Conservation (phyloP, 2,329 filamentous ascomycete species). For the Tolypocladium sp. region DNA sequence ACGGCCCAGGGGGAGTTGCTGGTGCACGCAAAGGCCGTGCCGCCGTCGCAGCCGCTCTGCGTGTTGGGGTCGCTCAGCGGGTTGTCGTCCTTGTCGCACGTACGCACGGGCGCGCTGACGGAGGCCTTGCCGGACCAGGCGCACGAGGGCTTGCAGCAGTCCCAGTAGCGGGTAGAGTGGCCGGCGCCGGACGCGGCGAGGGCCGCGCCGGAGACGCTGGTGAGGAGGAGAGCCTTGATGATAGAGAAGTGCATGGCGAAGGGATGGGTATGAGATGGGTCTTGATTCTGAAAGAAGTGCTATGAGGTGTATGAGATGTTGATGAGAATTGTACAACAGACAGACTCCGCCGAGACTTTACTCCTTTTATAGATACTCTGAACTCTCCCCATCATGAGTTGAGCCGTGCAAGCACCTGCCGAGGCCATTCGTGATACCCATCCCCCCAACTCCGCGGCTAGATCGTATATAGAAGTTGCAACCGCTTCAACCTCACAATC, state of each 20-base stretch:
- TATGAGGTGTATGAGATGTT: not conserved
- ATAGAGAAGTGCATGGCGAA: not conserved
- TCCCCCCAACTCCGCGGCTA: not conserved
- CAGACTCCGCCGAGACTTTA: not conserved
- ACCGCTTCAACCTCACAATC: not conserved
- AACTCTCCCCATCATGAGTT: not conserved
- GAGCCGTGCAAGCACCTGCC: not conserved
- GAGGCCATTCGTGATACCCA: not conserved
- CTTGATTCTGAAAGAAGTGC: not conserved
- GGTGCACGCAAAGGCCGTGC: constrained; percentile 50
- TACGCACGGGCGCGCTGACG: constrained; percentile 38
- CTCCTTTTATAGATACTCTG: not conserved
- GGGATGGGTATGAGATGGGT: not conserved
- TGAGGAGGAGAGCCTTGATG: constrained; percentile 9
- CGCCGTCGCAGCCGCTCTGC: constrained; percentile 46
- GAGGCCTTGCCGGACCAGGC: constrained; percentile 48
- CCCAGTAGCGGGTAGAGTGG: constrained; percentile 38
- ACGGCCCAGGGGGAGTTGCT: constrained; percentile 55
- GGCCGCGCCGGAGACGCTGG: constrained; percentile 10
- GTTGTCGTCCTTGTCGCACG: constrained; percentile 46
- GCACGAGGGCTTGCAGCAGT: constrained; percentile 66
- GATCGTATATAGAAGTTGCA: not conserved
- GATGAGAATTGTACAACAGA: not conserved
- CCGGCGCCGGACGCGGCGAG: constrained; percentile 17
- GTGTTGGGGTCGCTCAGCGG: constrained; percentile 40